Conservation (phyloP, 2,329 filamentous ascomycete species). For the Rutstroemia sp. region DNA sequence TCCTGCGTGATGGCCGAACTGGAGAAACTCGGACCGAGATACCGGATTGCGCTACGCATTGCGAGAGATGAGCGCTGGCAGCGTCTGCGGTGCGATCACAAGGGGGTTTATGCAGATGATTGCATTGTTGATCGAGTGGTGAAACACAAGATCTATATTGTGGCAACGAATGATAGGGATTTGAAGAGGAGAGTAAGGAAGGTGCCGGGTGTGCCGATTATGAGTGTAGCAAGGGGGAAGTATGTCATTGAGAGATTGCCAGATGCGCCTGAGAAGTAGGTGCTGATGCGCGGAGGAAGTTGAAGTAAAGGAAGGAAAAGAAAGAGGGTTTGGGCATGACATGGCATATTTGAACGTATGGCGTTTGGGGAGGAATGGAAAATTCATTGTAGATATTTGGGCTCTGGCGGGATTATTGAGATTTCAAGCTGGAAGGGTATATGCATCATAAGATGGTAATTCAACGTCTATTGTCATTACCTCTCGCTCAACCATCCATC, state of each 20-base stretch:
- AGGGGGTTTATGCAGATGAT: slow-evolving; percentile 81
- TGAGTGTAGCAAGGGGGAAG: slow-evolving; percentile 81
- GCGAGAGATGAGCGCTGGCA: slow-evolving; percentile 88
- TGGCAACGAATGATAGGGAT: slow-evolving; percentile 71
- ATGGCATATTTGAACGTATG: slow-evolving; percentile 4
- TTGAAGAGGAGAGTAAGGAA: slow-evolving; percentile 69
- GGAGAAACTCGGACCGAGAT: slow-evolving; percentile 84
- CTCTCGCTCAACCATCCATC: too few species aligned
- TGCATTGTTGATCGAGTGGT: slow-evolving; percentile 68
- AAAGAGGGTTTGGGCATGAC: not conserved
- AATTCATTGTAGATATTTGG: not conserved
- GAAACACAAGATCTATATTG: slow-evolving; percentile 71
- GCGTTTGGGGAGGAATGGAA: slow-evolving; percentile 1
- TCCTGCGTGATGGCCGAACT: slow-evolving; percentile 76
- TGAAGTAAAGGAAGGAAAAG: not conserved
- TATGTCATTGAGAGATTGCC: slow-evolving; percentile 91
- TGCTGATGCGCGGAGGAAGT: not conserved
- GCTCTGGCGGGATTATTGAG: not conserved
- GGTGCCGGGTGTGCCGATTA: slow-evolving; percentile 59
- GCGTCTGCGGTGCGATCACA: slow-evolving; percentile 81
- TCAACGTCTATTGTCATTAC: too few species aligned
- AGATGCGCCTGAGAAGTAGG: slow-evolving; percentile 59
- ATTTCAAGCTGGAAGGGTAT: not conserved
- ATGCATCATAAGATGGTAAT: not conserved
- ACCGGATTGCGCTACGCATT: slow-evolving; percentile 76